These are phyloP conservation scores for Neofusicoccum ribis DNA, from an alignment of 2,329 filamentous ascomycete genomes.

Conservation along the genomic window DNA sequence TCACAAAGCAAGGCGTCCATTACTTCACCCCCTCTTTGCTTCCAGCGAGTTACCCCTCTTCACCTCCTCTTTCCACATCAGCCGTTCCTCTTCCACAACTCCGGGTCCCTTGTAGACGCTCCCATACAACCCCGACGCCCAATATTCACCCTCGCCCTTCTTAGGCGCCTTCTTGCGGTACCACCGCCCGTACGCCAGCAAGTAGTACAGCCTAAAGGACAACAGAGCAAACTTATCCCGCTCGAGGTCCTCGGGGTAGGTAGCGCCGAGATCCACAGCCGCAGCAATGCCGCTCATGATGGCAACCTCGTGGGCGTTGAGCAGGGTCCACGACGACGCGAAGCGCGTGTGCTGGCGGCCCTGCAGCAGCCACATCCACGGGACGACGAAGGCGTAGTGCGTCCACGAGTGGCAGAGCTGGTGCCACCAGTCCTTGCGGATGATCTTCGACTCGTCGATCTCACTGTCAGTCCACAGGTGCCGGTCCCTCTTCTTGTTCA, in stretches of 20 bases:
- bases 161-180: conserved; percentile 49
- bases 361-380: conserved; percentile 71
- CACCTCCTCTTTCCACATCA: conserved; percentile 54
- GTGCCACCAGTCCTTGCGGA: conserved; percentile 67
- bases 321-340: conserved; percentile 68
- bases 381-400: conserved; percentile 66
- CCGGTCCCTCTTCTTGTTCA: conserved; percentile 57
- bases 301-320: conserved; percentile 70
- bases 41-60: conserved; percentile 7
- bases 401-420: conserved; percentile 65
- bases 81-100: conserved; percentile 53
- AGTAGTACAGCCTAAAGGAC: conserved; percentile 62
- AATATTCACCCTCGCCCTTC: conserved; percentile 54
- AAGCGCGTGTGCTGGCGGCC: conserved; percentile 63
- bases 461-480: conserved; percentile 61
- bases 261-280: conserved; percentile 67
- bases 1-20: no score
- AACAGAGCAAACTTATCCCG: conserved; percentile 62
- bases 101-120: conserved; percentile 62
- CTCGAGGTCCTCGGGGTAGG: conserved; percentile 63
- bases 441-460: conserved; percentile 61
- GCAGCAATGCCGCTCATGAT: conserved; percentile 71
- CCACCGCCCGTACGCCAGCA: conserved; percentile 63
- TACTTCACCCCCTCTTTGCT: background rate
- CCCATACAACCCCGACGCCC: conserved; percentile 60